Evolutionary conservation across 2,329 filamentous ascomycete species (phyloP).

Genomic region (Alternaria postmessia): DNA sequence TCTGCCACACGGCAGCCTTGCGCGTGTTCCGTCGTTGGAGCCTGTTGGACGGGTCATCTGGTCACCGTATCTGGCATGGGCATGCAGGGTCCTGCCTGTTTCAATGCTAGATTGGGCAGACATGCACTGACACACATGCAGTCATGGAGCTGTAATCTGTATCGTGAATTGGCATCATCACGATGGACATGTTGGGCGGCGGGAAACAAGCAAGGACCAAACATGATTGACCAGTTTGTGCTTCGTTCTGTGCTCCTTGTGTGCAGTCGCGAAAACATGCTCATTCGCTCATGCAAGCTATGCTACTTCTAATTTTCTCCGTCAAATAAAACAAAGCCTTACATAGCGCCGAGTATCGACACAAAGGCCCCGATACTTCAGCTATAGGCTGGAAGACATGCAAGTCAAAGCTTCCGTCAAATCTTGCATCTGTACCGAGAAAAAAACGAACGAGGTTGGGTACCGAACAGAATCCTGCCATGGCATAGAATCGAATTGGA

Average conservation of each 20-base stretch:
- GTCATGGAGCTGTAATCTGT: constrained; percentile 4
- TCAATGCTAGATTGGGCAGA: constrained; percentile 8
- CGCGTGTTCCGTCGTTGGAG: background rate
- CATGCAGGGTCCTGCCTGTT: constrained; percentile 13
- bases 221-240: background rate
- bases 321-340: constrained; percentile 6
- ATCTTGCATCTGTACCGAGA: background rate
- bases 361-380: constrained; percentile 5
- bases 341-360: constrained; percentile 9
- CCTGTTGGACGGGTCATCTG: constrained; percentile 6
- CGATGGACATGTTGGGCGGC: background rate
- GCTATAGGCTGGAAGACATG: constrained; percentile 7
- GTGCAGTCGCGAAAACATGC: background rate
- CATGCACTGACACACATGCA: constrained; percentile 6
- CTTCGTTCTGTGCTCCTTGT: background rate
- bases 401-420: background rate
- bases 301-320: constrained; percentile 7
- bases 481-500: background rate
- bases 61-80: constrained; percentile 6
- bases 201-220: background rate
- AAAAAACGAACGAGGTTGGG: background rate
- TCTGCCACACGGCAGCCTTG: constrained; percentile 8
- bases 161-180: background rate
- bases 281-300: background rate
- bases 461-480: constrained; percentile 5